A percentile compares a stretch with the other conserved stretches of the same genome.
These are phyloP conservation scores for Diversispora eburnea DNA, from an alignment of 192 early-diverging fungal species.

Conservation along the genomic window DNA sequence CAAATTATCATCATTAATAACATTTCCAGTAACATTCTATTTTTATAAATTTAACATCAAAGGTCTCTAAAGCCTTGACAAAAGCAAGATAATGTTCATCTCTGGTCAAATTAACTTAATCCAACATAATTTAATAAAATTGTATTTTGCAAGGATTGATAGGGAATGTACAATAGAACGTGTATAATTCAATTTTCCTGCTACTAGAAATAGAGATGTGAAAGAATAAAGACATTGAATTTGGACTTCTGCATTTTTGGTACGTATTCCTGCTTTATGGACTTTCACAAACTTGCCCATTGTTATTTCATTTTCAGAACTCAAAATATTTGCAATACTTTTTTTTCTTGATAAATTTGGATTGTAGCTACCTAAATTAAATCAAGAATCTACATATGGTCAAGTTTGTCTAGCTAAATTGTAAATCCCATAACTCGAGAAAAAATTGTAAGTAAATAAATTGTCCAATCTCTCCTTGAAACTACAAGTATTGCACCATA, in stretches of 20 bases:
- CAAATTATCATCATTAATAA: slow-evolving; percentile 4
- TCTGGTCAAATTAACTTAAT: not conserved
- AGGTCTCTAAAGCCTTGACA: not conserved
- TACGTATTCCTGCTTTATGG: not conserved
- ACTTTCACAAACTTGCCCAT: not conserved
- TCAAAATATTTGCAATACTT: not conserved
- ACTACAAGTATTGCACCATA: too few species aligned
- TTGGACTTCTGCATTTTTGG: not conserved
- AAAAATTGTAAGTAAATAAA: not conserved
- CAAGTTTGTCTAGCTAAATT: not conserved
- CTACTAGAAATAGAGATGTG: not conserved
- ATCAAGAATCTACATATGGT: not conserved
- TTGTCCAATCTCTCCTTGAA: not conserved
- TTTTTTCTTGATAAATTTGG: not conserved
- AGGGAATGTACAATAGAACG: not conserved
- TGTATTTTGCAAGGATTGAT: not conserved
- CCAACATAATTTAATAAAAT: not conserved
- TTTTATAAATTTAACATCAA: slow-evolving; percentile 12
- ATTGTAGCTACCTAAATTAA: not conserved
- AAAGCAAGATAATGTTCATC: not conserved
- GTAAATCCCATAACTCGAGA: slow-evolving; percentile 10
- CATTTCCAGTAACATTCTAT: not conserved
- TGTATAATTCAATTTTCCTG: not conserved
- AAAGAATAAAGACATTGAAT: slow-evolving; percentile 2
- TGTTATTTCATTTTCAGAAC: not conserved